Evolutionary conservation across 805 yeast genomes (phyloP).

Genomic region (Zygosaccharomyces rouxii): DNA sequence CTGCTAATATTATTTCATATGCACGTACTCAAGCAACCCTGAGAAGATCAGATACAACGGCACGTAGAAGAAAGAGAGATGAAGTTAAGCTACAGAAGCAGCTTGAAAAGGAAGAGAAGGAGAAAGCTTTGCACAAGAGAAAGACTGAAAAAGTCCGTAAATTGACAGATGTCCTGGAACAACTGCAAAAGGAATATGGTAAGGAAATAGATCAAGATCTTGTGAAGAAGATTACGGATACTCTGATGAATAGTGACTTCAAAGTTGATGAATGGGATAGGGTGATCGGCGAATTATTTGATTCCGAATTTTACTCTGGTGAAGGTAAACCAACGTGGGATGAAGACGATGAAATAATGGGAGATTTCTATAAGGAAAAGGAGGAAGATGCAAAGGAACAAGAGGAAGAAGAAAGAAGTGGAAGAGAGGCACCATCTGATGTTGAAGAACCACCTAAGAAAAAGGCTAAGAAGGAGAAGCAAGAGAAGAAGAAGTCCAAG

Average conservation of each 20-base stretch:
- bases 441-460: conserved; percentile 33
- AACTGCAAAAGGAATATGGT: conserved; percentile 42
- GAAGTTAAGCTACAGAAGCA: conserved; percentile 52
- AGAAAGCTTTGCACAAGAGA: conserved; percentile 61
- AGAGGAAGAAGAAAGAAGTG: conserved; percentile 30
- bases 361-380: conserved; percentile 38
- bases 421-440: conserved; percentile 20
- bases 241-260: conserved; percentile 80
- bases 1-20: conserved; percentile 88
- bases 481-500: conserved; percentile 56
- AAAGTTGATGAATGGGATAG: conserved; percentile 89
- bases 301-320: conserved; percentile 74
- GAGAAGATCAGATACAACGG: conserved; percentile 69
- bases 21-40: conserved; percentile 92
- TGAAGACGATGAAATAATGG: conserved; percentile 54
- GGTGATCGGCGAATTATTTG: conserved; percentile 77
- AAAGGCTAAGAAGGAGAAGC: conserved; percentile 45
- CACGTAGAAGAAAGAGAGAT: conserved; percentile 81
- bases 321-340: conserved; percentile 62
- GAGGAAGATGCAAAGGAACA: conserved; percentile 41
- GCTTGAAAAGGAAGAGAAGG: conserved; percentile 49
- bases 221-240: conserved; percentile 64
- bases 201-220: conserved; percentile 50
- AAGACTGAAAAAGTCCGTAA: conserved; percentile 72
- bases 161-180: conserved; percentile 59